Percentiles rank a stretch among this genome's conserved stretches.
phyloP scores from a whole-genome alignment of 495 filamentous ascomycete species.

The Neohortaea acidophila region DNA sequence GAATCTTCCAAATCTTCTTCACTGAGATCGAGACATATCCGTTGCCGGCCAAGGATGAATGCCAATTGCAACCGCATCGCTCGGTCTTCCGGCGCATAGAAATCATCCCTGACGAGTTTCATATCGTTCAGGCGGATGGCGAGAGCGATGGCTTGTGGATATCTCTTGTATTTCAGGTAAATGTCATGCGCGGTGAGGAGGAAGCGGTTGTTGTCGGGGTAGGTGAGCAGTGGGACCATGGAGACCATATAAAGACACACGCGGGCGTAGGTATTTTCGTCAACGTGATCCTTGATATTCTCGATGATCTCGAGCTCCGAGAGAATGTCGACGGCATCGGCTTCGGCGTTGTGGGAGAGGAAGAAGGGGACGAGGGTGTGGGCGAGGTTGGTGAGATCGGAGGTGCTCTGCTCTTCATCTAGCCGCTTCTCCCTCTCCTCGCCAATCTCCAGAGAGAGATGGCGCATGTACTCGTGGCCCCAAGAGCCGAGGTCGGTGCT shows the following conservation, averaged over 20 bases:
- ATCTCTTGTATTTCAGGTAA: constrained; percentile 80
- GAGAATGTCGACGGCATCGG: constrained; percentile 91
- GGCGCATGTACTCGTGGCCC: constrained; percentile 97
- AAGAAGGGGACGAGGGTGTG: constrained; percentile 82
- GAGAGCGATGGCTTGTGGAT: constrained; percentile 82
- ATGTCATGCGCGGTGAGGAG: constrained; percentile 79
- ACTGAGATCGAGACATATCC: constrained; percentile 60
- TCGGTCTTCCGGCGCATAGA: constrained; percentile 62
- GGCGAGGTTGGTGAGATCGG: constrained; percentile 71
- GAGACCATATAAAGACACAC: constrained; percentile 96
- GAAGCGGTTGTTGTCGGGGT: constrained; percentile 91
- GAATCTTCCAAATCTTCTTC: constrained; percentile 49
- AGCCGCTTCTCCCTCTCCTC: constrained; percentile 75
- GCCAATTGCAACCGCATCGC: constrained; percentile 87
- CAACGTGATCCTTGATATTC: constrained; percentile 71
- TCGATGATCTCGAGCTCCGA: constrained; percentile 95
- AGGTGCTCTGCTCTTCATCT: constrained; percentile 45
- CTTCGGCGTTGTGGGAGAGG: constrained; percentile 92
- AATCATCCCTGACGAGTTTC: constrained; percentile 62
- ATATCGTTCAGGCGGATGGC: constrained; percentile 84
- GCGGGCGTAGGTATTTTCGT: constrained; percentile 82
- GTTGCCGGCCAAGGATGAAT: constrained; percentile 80
- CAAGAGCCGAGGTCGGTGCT: constrained; percentile 88
- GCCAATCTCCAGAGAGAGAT: constrained; percentile 89
- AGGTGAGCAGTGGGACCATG: constrained; percentile 95